A percentile compares a stretch with the other conserved stretches of the same genome.
Conservation (phyloP, 176 grass and related monocot species). For the Canna indica region DNA sequence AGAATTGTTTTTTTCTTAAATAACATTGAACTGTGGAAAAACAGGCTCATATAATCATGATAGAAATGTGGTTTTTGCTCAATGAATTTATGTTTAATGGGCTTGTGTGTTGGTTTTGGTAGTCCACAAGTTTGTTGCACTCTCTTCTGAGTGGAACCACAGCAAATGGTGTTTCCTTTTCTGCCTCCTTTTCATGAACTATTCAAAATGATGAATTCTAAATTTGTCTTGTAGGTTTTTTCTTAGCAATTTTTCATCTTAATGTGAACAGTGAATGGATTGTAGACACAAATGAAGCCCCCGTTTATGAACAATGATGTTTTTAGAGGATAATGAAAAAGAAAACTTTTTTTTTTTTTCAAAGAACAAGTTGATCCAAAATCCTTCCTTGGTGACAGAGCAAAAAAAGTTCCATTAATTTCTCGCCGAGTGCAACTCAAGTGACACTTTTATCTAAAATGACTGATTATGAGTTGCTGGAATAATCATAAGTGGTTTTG, state of each 20-base stretch:
- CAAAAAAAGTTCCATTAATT: not conserved
- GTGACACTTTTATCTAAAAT: not conserved
- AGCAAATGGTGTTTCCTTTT: not conserved
- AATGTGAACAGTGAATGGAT: not conserved
- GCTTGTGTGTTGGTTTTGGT: not conserved
- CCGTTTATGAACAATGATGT: not conserved
- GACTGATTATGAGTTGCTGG: not conserved
- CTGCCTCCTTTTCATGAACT: not conserved
- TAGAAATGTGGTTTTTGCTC: not conserved
- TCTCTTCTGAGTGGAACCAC: not conserved
- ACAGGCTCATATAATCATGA: not conserved
- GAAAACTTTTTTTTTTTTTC: not conserved
- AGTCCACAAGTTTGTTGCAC: too few relatives aligned
- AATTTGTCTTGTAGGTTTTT: not conserved
- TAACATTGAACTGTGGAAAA: not conserved
- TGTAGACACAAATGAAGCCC: not conserved
- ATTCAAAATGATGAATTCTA: not conserved
- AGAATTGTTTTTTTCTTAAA: not conserved
- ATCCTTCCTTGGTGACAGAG: not conserved
- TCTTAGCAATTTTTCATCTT: not conserved
- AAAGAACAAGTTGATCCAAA: not conserved
- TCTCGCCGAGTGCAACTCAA: not conserved
- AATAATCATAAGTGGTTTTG: too few relatives aligned
- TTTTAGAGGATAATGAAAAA: not conserved
- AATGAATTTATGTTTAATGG: not conserved